These are phyloP conservation scores for Ascochyta clinopodiicola DNA, from an alignment of 2,329 filamentous ascomycete genomes.

Conservation along the genomic window DNA sequence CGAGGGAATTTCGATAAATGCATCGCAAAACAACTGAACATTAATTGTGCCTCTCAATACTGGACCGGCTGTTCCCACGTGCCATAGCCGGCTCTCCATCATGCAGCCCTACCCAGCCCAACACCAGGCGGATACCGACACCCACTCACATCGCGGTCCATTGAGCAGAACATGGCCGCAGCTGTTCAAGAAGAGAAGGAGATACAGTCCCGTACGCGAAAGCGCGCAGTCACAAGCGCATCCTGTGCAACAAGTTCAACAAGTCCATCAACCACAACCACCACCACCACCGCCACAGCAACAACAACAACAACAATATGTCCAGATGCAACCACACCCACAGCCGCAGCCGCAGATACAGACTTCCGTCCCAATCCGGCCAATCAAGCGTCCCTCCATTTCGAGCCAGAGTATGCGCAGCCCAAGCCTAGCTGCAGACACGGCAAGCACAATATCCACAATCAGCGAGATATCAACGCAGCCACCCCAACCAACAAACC, in stretches of 20 bases:
- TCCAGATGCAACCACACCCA: conserved; percentile 9
- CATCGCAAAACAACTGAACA: neutral
- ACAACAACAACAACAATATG: neutral
- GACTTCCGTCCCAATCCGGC: conserved; percentile 22
- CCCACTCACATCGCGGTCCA: conserved; percentile 33
- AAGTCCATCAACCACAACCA: neutral
- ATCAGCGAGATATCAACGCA: conserved; percentile 34
- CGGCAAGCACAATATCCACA: conserved; percentile 33
- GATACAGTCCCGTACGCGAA: conserved; percentile 39
- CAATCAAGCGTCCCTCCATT: conserved; percentile 24
- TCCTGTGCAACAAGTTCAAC: conserved; percentile 13
- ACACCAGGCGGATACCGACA: conserved; percentile 25
- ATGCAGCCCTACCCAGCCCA: conserved; percentile 33
- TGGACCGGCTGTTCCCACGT: neutral
- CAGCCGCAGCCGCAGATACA: conserved; percentile 14
- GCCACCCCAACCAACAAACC: conserved; percentile 25
- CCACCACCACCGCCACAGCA: neutral
- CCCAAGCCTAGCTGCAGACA: conserved; percentile 28
- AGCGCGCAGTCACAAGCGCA: conserved; percentile 31
- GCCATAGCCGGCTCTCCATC: conserved; percentile 15
- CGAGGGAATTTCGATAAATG: neutral
- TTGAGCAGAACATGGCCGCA: conserved; percentile 41
- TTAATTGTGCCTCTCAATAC: neutral
- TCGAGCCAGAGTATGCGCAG: conserved; percentile 23
- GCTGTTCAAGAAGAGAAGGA: conserved; percentile 40